Evolutionary conservation across 2,329 filamentous ascomycete genomes (phyloP), one percentile per base, ranked within the genome.

Genomic region (Penicillium freii): DNA sequence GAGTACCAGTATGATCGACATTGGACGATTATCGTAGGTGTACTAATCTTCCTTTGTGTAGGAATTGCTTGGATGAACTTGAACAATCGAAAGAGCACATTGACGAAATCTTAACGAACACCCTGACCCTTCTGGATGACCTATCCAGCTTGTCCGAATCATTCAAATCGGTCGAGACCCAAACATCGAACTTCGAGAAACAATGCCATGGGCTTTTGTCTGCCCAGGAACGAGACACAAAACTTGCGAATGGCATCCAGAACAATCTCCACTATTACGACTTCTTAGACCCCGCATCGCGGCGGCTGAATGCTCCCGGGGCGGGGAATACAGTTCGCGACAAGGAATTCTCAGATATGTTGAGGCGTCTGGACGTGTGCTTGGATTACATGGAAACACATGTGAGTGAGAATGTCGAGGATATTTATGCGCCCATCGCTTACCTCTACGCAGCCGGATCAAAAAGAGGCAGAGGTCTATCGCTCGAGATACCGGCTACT

Each of bases 251-350:
- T 64, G 88, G 92, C 57, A 88, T 99, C 56, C 88, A 90, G 27
- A 89, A 90, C 25, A 95, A 97, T 66, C 80, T 97, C n/a, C 87
- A 92, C 70, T 97, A 96, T 75, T 99, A 99, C 73, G 86, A 89
- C 21, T 97, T 96, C 70, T 82, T 99, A 6, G 94, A 99, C 62
- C 92, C 88, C 46, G 92, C 93, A 59, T 96, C 92, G 0, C 84
- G 92, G 54, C 85, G 92, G 15, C 84, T 99, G 57, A 97, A 97
- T 78, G 92, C 92, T 0, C 92, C 94, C 0, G 92, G 92, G 1
- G 92, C 93, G 21, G 87, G 90, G 48, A 91, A 88, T 56, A 81
- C 96, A 54, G 92, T 97, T 17, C 89, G 92, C 45, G 88, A 88
- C 56, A 87, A 88, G 50, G 89, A 90, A 44, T 97, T 97, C 69